phyloP scores from a whole-genome alignment of 192 early-diverging fungal species.

The Rhizophagus clarus region DNA sequence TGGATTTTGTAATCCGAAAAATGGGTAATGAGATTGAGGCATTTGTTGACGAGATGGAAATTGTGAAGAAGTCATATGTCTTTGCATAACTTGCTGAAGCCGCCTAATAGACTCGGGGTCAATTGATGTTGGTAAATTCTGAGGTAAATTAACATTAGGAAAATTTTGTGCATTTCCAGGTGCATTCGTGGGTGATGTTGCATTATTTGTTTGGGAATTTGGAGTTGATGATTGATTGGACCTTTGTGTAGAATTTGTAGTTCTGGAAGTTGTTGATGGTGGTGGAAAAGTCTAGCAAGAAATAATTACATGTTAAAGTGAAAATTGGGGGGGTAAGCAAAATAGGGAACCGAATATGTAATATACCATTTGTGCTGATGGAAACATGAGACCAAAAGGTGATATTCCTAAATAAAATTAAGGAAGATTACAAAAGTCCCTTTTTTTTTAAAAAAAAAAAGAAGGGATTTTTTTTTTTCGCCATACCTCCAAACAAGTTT shows the following conservation, averaged over 20 bases:
- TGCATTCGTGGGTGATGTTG: slow-evolving; percentile 12
- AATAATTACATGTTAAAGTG: neutral
- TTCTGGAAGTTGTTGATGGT: neutral
- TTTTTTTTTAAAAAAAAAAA: neutral
- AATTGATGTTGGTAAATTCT: neutral
- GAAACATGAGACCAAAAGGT: slow-evolving; percentile 9
- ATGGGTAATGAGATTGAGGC: slow-evolving; percentile 22
- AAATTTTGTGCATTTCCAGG: neutral
- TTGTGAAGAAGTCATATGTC: slow-evolving; percentile 16
- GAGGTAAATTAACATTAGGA: neutral
- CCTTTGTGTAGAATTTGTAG: neutral
- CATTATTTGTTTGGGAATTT: neutral
- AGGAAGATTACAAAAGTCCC: too few species aligned
- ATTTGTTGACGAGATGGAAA: slow-evolving; percentile 14
- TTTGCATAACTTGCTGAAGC: slow-evolving; percentile 25
- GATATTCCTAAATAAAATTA: slow-evolving; percentile 14
- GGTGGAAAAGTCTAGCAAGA: slow-evolving; percentile 2
- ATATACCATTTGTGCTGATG: slow-evolving; percentile 7
- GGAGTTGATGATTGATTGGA: neutral
- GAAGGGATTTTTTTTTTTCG: neutral
- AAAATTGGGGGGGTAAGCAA: neutral
- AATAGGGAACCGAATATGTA: neutral
- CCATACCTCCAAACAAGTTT: slow-evolving; percentile 36
- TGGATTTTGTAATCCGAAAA: slow-evolving; percentile 19
- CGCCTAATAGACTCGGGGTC: slow-evolving; percentile 20